Evolutionary conservation across 2,329 filamentous ascomycete species (phyloP).

Genomic region (Fusarium subtropicale): DNA sequence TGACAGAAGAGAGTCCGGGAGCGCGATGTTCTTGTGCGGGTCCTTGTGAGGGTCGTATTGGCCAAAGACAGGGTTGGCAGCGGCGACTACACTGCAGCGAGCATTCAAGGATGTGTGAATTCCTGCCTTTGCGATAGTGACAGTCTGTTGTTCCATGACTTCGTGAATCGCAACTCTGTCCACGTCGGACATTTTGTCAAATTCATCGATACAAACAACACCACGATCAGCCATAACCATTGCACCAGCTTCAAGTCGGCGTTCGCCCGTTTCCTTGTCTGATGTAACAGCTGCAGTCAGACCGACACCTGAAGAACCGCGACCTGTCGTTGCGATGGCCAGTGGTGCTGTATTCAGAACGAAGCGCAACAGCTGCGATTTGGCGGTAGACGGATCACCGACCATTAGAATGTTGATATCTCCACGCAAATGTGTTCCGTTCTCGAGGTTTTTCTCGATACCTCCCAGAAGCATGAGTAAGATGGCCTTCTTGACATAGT

Average conservation of each 20-base stretch:
- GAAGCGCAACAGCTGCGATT: constrained; percentile 97
- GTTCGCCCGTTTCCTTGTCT: constrained; percentile 97
- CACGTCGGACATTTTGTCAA: constrained; percentile 99
- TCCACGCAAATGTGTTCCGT: constrained; percentile 96
- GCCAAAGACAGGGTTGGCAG: constrained; percentile 96
- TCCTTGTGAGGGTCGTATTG: constrained; percentile 99
- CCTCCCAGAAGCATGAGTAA: constrained; percentile 94
- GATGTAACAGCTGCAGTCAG: constrained; percentile 95
- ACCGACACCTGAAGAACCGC: constrained; percentile 97
- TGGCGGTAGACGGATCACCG: constrained; percentile 96
- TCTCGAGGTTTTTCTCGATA: constrained; percentile 98
- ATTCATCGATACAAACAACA: constrained; percentile 98
- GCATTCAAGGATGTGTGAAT: constrained; percentile 98
- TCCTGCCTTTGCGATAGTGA: constrained; percentile 97
- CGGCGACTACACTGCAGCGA: constrained; percentile 94
- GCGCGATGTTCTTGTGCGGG: constrained; percentile 96
- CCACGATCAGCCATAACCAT: constrained; percentile 98
- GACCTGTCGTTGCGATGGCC: constrained; percentile 95
- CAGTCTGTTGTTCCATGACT: constrained; percentile 99
- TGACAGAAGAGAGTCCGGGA: constrained; percentile 94
- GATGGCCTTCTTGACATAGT: constrained; percentile 98
- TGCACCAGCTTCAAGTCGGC: constrained; percentile 93
- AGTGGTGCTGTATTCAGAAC: constrained; percentile 96
- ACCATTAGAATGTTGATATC: constrained; percentile 99
- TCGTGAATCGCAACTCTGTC: constrained; percentile 99